These are phyloP conservation scores for Sarcodon sp. DNA, from an alignment of 768 basidiomycete species.

Conservation along the genomic window DNA sequence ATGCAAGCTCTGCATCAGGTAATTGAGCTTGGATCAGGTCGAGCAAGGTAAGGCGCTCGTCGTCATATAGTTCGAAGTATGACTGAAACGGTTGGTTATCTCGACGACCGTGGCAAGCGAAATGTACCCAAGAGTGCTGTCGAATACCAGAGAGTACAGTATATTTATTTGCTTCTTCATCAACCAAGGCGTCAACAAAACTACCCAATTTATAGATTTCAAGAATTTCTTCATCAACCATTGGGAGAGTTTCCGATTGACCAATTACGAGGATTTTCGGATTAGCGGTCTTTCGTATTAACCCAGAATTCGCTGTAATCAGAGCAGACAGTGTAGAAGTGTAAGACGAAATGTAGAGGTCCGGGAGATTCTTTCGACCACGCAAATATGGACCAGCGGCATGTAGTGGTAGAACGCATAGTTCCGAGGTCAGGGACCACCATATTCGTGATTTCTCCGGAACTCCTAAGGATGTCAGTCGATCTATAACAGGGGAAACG, in stretches of 20 bases:
- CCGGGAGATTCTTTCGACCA: constrained; percentile 5
- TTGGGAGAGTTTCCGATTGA: constrained; percentile 2
- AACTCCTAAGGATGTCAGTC: constrained; percentile 1
- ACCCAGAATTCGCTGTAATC: background rate
- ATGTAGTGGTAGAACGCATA: constrained; percentile 20
- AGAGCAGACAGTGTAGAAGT: constrained; percentile 14
- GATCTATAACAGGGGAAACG: constrained; percentile 3
- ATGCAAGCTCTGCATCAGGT: constrained; percentile 19
- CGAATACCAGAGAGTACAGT: constrained; percentile 4
- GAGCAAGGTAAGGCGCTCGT: constrained; percentile 6
- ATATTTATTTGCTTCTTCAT: constrained; percentile 1
- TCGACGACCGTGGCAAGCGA: constrained; percentile 15
- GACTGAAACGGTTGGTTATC: constrained; percentile 13
- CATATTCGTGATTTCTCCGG: constrained; percentile 1
- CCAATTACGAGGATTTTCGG: constrained; percentile 1
- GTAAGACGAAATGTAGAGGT: constrained; percentile 17
- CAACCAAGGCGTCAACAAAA: background rate
- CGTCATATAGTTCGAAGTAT: constrained; percentile 15
- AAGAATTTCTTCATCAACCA: constrained; percentile 2
- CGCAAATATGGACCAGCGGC: constrained; percentile 16
- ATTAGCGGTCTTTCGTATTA: background rate
- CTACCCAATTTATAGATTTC: background rate
- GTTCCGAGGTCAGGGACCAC: constrained; percentile 19
- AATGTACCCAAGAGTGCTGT: constrained; percentile 12
- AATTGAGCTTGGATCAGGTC: constrained; percentile 9